Percentiles rank a stretch among this genome's conserved stretches.
phyloP scores from a whole-genome alignment of 2,329 filamentous ascomycete genomes.

The Exophiala sideris region DNA sequence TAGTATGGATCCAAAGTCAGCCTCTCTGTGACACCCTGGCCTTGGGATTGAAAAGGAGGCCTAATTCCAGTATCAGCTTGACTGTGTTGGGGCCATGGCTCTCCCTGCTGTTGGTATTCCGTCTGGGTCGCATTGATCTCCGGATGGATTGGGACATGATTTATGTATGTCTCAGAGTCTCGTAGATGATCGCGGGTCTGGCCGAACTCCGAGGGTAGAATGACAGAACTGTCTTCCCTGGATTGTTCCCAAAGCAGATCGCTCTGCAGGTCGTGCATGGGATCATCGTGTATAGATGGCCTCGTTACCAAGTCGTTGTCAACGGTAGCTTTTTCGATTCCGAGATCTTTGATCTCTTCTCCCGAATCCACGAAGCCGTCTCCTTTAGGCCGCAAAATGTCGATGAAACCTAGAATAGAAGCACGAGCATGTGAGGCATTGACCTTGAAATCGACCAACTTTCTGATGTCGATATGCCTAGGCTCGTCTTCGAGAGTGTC shows the following conservation, averaged over 20 bases:
- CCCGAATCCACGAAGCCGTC: constrained; percentile 4
- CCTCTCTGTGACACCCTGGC: not conserved
- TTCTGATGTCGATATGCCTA: constrained; percentile 7
- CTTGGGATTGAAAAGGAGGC: not conserved
- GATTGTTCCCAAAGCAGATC: not conserved
- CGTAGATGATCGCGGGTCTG: not conserved
- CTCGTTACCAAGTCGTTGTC: not conserved
- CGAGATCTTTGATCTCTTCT: constrained; percentile 13
- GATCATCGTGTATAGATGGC: not conserved
- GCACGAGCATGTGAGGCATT: constrained; percentile 5
- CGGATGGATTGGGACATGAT: not conserved
- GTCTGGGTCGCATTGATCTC: not conserved
- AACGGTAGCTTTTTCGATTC: not conserved
- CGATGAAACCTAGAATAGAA: constrained; percentile 14
- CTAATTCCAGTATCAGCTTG: not conserved
- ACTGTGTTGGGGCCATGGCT: not conserved
- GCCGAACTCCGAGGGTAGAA: not conserved
- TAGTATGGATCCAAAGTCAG: not conserved
- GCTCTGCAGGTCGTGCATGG: not conserved
- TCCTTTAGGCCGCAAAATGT: constrained; percentile 5
- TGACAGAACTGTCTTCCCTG: not conserved
- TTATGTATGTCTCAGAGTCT: not conserved
- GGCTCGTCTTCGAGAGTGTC: constrained; percentile 13
- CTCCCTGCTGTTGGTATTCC: not conserved
- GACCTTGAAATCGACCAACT: constrained; percentile 9